These are phyloP conservation scores for Arctium lappa DNA, from an alignment of 129 eudicot species.

Conservation along the genomic window DNA sequence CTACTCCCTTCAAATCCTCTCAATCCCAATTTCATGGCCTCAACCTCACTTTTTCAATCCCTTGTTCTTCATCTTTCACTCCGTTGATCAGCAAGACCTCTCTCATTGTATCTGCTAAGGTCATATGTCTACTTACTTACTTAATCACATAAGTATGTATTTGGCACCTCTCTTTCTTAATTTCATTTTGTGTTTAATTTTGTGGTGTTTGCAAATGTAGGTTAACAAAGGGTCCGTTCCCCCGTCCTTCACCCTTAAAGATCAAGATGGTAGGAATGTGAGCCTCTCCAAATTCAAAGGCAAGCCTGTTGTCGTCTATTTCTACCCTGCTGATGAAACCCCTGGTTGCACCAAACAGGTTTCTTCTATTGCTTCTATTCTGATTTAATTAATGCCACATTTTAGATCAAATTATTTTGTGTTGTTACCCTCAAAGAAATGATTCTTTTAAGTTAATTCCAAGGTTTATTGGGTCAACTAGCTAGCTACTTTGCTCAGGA, in stretches of 20 bases:
- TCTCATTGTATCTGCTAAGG: slow-evolving; percentile 61
- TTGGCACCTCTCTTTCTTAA: not conserved
- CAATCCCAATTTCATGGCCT: slow-evolving; percentile 75
- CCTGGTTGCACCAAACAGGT: slow-evolving; percentile 99
- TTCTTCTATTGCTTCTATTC: not conserved
- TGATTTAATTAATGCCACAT: too few relatives aligned
- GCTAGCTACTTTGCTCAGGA: not conserved
- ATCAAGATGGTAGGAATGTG: slow-evolving; percentile 88
- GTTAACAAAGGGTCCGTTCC: slow-evolving; percentile 73
- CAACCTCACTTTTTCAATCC: slow-evolving; percentile 33
- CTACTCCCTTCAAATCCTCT: slow-evolving; percentile 40
- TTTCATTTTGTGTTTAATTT: not conserved
- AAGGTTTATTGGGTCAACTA: not conserved
- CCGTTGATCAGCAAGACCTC: slow-evolving; percentile 22
- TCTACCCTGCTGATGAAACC: slow-evolving; percentile 99
- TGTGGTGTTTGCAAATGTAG: slow-evolving; percentile 23
- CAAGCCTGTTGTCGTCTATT: slow-evolving; percentile 86
- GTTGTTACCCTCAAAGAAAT: too few relatives aligned
- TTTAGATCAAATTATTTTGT: too few relatives aligned
- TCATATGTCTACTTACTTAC: slow-evolving; percentile 15
- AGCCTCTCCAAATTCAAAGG: slow-evolving; percentile 91
- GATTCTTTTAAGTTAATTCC: not conserved
- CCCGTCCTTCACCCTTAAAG: slow-evolving; percentile 81
- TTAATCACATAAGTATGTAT: not conserved
- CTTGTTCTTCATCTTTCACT: slow-evolving; percentile 19